phyloP scores from a whole-genome alignment of 2,329 filamentous ascomycete species.

The Claviceps paspali region DNA sequence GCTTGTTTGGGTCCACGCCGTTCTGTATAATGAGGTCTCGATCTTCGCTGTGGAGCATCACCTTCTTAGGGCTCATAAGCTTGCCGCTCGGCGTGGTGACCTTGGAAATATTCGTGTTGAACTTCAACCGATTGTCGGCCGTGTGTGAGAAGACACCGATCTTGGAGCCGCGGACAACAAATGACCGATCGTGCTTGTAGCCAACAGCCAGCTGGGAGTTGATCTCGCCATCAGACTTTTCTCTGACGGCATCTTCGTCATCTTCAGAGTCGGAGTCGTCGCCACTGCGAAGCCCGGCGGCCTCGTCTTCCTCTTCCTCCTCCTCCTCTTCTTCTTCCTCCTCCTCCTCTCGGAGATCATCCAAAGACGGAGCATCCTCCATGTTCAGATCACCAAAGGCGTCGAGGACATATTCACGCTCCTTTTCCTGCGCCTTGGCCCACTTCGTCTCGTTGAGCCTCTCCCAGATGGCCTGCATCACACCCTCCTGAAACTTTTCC shows the following conservation, averaged over 20 bases:
- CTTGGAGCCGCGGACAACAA: conserved; percentile 92
- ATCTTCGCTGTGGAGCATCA: conserved; percentile 90
- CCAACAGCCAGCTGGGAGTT: conserved; percentile 93
- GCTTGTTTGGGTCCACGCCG: conserved; percentile 64
- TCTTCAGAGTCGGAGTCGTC: conserved; percentile 58
- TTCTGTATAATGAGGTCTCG: conserved; percentile 83
- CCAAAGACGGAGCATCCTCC: conserved; percentile 50
- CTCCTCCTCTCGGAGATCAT: conserved; percentile 32
- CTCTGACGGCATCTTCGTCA: conserved; percentile 56
- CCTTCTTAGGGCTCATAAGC: conserved; percentile 86
- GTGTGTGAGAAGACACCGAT: conserved; percentile 99
- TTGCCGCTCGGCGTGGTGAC: conserved; percentile 78
- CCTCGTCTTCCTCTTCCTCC: conserved; percentile 47
- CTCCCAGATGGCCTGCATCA: conserved; percentile 95
- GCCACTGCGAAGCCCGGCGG: conserved; percentile 49
- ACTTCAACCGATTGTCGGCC: conserved; percentile 79
- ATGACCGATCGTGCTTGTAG: conserved; percentile 92
- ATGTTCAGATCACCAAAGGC: conserved; percentile 90
- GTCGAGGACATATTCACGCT: conserved; percentile 87
- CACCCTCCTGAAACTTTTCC: conserved; percentile 79
- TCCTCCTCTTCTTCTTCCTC: conserved; percentile 40
- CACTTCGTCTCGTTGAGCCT: conserved; percentile 89
- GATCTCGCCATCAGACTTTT: conserved; percentile 58
- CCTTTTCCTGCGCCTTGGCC: conserved; percentile 81
- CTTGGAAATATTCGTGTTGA: conserved; percentile 93